A percentile compares a stretch with the other conserved stretches of the same genome.
These are phyloP conservation scores for Mucor plumbeus DNA, from an alignment of 371 early-diverging fungal genomes.

Conservation along the genomic window DNA sequence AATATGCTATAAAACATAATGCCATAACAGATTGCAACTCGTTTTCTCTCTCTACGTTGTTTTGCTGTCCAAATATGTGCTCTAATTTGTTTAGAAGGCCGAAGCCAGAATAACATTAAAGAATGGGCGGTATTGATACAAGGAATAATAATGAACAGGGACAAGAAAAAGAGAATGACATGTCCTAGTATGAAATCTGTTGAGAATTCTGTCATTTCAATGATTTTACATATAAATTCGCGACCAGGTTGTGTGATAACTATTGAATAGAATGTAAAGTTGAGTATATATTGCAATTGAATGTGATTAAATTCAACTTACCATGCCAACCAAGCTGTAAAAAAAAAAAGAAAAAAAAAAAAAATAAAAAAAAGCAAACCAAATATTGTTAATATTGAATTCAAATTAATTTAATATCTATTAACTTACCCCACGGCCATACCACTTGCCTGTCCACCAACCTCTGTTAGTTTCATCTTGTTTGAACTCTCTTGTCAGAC, in stretches of 20 bases:
- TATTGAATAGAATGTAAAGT: slow-evolving; percentile 10
- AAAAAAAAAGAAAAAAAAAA: no score
- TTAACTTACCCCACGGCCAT: slow-evolving; percentile 75
- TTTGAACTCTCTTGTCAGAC: slow-evolving; percentile 83
- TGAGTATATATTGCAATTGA: not conserved
- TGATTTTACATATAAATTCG: slow-evolving; percentile 84
- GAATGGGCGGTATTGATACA: slow-evolving; percentile 81
- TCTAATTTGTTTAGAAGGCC: slow-evolving; percentile 80
- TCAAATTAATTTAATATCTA: not conserved
- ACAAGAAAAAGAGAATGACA: slow-evolving; percentile 73
- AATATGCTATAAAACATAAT: slow-evolving; percentile 69
- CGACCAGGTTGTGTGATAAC: slow-evolving; percentile 76
- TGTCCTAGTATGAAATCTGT: slow-evolving; percentile 82
- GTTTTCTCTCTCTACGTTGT: slow-evolving; percentile 61
- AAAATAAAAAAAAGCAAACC: no score
- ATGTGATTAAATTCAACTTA: slow-evolving; percentile 12
- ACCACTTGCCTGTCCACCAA: slow-evolving; percentile 94
- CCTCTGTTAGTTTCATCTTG: slow-evolving; percentile 83
- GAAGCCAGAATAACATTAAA: slow-evolving; percentile 86
- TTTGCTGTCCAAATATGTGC: slow-evolving; percentile 79
- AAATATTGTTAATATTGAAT: not conserved
- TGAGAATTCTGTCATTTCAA: slow-evolving; percentile 86
- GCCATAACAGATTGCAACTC: slow-evolving; percentile 71
- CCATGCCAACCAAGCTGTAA: slow-evolving; percentile 55
- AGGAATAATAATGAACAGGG: slow-evolving; percentile 74